Evolutionary conservation across 805 yeast genomes (phyloP), one percentile per base, ranked within the genome.

Genomic region (Metschnikowia bowlesiae): DNA sequence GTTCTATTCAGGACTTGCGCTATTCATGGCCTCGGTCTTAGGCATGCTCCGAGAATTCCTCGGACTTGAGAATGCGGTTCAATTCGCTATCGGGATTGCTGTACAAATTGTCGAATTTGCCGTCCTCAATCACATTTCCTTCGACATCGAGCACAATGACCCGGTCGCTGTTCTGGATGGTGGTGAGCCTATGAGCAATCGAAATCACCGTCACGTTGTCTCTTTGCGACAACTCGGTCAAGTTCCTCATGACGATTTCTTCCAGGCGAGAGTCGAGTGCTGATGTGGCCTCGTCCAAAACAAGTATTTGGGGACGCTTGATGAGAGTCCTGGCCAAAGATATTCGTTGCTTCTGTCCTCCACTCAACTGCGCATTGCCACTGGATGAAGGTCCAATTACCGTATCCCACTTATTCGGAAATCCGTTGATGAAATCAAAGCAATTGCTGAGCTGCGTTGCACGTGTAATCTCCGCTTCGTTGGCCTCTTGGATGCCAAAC

Each of bases 331-430:
- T 77, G 1, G 97, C 97, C 51, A 92, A 75, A 7, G 97, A 96
- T 40, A 92, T 83, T 58, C 98, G 74, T 66, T 92, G 98, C 69
- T 87, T 88, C 66, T 92, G 98, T 13, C 98, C 98, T 18, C 97
- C 98, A 53, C 96, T 86, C 49, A 92, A 73, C 62, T 89, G 96
- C 1, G 77, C 69, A 0, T 95, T 79, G 14, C 95, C 94, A 48
- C 92, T 80, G 46, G 67, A 67, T n/a, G 72, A 61, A 0, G 96
- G 83, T 0, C 97, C 97, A 16, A 91, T 88, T 16, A 78, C 71
- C 0, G 98, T 92, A 44, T 89, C 85, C 34, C 89, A 68, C 1
- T 89, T 89, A 36, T 85, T 82, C 0, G 97, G 97, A 70, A 92
- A 87, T 38, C 81, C 83, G 6, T 75, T 60, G 39, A 91, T 76